phyloP scores from a whole-genome alignment of 495 filamentous ascomycete species.

The Xylaria bambusicola region DNA sequence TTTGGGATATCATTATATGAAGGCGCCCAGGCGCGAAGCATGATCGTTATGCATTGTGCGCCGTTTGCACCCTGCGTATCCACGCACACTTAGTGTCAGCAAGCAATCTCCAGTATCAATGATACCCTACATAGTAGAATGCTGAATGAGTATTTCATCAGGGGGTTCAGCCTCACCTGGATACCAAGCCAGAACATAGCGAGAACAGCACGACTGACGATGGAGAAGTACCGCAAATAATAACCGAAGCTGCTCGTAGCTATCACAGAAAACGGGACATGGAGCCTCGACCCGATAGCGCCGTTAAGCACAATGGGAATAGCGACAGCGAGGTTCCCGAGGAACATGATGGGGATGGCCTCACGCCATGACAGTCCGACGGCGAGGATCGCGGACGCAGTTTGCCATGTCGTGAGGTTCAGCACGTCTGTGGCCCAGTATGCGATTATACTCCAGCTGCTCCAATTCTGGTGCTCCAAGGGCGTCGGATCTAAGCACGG shows the following conservation, averaged over 20 bases:
- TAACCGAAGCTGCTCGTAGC: conserved; percentile 69
- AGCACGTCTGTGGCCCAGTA: conserved; percentile 69
- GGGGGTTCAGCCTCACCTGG: conserved; percentile 22
- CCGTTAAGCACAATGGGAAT: conserved; percentile 66
- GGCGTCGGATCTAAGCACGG: conserved; percentile 44
- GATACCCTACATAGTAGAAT: too few relatives aligned
- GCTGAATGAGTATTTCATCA: not conserved
- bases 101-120: too few relatives aligned
- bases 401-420: conserved; percentile 63
- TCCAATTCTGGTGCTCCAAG: conserved; percentile 52
- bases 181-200: conserved; percentile 76
- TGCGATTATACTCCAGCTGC: conserved; percentile 49
- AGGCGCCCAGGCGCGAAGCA: conserved; percentile 70
- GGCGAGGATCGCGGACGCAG: conserved; percentile 60
- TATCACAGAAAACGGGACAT: conserved; percentile 69
- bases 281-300: conserved; percentile 61
- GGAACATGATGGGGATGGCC: conserved; percentile 60
- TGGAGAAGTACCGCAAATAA: conserved; percentile 67
- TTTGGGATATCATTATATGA: conserved; percentile 59
- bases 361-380: conserved; percentile 65
- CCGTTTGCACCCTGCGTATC: conserved; percentile 62
- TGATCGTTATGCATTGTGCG: conserved; percentile 63
- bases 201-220: conserved; percentile 66
- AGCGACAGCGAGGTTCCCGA: conserved; percentile 63
- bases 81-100: not conserved